Conservation (phyloP, 1,284 basidiomycete genomes). For the Sanghuangporus sanghuang region DNA sequence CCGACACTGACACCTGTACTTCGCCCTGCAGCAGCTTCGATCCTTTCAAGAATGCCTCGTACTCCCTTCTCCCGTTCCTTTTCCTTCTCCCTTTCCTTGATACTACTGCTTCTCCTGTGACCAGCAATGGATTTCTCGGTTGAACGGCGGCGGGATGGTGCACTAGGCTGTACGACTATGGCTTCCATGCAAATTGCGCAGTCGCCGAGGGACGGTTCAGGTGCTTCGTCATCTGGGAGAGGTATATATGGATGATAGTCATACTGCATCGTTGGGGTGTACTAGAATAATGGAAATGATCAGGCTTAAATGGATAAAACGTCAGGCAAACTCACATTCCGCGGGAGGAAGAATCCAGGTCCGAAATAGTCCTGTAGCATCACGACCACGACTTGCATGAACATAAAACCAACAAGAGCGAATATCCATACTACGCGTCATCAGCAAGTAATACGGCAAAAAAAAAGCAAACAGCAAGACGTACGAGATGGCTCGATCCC, state of each 20-base stretch:
- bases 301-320: not conserved
- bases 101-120: slow-evolving; percentile 23
- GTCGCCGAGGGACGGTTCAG: slow-evolving; percentile 70
- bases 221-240: slow-evolving; percentile 64
- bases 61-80: slow-evolving; percentile 29
- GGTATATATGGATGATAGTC: slow-evolving; percentile 82
- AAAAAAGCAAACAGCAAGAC: slow-evolving; percentile 5
- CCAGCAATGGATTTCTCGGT: slow-evolving; percentile 20
- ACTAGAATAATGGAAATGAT: slow-evolving; percentile 34
- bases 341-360: slow-evolving; percentile 77
- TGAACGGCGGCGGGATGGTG: slow-evolving; percentile 27
- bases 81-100: slow-evolving; percentile 27
- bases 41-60: slow-evolving; percentile 37
- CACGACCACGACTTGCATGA: slow-evolving; percentile 60
- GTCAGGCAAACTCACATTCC: slow-evolving; percentile 40
- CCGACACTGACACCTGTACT: slow-evolving; percentile 34
- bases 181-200: slow-evolving; percentile 91
- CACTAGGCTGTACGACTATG: slow-evolving; percentile 47
- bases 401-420: slow-evolving; percentile 55
- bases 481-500: slow-evolving; percentile 68
- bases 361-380: slow-evolving; percentile 75
- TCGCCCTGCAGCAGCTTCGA: slow-evolving; percentile 8
- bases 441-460: not conserved
- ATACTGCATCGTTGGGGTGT: slow-evolving; percentile 58
- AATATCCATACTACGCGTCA: slow-evolving; percentile 53